phyloP scores from a whole-genome alignment of 495 filamentous ascomycete species.

The Neurospora africana region DNA sequence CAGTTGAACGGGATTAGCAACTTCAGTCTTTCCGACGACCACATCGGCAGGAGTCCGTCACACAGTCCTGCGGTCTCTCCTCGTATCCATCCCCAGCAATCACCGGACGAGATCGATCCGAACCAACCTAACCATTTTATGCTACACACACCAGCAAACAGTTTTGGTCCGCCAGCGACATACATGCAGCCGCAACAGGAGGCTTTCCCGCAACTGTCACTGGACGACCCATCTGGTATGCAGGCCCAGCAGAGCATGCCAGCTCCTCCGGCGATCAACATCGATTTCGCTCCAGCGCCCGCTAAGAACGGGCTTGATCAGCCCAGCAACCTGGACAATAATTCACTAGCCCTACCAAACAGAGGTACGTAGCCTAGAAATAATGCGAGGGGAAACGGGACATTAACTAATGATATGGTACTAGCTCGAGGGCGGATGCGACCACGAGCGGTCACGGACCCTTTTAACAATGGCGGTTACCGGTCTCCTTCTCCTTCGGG shows the following conservation, averaged over 20 bases:
- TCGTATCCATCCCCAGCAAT: conserved; percentile 65
- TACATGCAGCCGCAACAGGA: conserved; percentile 48
- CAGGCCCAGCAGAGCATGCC: conserved; percentile 61
- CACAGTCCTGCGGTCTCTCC: conserved; percentile 83
- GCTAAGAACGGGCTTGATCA: conserved; percentile 61
- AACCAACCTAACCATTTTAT: conserved; percentile 42
- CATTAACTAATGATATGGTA: not conserved
- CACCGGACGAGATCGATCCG: conserved; percentile 27
- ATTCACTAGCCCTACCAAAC: conserved; percentile 76
- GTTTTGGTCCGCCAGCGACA: conserved; percentile 38
- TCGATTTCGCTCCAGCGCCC: conserved; percentile 75
- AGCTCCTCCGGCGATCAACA: conserved; percentile 81
- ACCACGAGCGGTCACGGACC: conserved; percentile 65
- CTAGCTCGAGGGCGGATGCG: conserved; percentile 27
- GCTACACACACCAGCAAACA: conserved; percentile 36
- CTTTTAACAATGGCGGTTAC: conserved; percentile 39
- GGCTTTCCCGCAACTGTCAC: conserved; percentile 44
- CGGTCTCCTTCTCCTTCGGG: conserved; percentile 27
- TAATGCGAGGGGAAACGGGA: not conserved
- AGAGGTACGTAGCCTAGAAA: conserved; percentile 49
- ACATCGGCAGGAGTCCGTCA: conserved; percentile 57
- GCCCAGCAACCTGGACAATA: conserved; percentile 55
- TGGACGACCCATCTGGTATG: conserved; percentile 25
- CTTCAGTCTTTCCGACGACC: conserved; percentile 73
- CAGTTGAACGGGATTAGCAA: conserved; percentile 65